Evolutionary conservation across 345 rosid species (phyloP).

Genomic region (Hirschfeldia incana): DNA sequence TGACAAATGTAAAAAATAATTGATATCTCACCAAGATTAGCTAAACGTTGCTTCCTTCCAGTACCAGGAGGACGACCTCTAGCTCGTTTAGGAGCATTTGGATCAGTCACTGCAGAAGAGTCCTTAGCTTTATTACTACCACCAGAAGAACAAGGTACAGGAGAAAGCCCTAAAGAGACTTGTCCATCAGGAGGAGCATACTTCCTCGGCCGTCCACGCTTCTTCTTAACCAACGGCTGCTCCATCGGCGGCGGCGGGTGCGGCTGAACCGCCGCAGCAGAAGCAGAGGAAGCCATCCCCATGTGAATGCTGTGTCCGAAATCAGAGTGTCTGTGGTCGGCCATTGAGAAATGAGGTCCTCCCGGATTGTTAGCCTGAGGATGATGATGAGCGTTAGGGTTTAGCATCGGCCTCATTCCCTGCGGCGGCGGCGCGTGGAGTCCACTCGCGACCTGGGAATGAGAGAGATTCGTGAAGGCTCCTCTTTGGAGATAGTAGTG

Average conservation of each 20-base stretch:
- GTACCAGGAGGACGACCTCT: conserved; percentile 97
- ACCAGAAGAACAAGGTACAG: conserved; percentile 41
- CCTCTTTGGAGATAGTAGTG: conserved; percentile 85
- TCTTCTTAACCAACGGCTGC: conserved; percentile 70
- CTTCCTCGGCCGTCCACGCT: conserved; percentile 96
- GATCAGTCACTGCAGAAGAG: conserved; percentile 52
- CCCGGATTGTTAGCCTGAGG: conserved; percentile 54
- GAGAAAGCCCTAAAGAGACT: conserved; percentile 81
- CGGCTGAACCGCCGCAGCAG: conserved; percentile 10
- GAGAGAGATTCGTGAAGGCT: conserved; percentile 55
- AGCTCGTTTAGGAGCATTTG: conserved; percentile 54
- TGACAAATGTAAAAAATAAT: background rate
- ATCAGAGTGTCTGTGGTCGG: conserved; percentile 56
- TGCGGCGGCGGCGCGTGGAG: conserved; percentile 50
- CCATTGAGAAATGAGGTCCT: conserved; percentile 51
- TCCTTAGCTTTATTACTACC: conserved; percentile 48
- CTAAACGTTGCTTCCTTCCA: conserved; percentile 94
- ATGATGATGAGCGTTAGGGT: conserved; percentile 44
- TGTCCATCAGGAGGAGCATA: conserved; percentile 72
- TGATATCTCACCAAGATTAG: conserved; percentile 68
- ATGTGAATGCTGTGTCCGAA: conserved; percentile 61
- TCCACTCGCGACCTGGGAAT: conserved; percentile 51
- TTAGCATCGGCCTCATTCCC: conserved; percentile 58
- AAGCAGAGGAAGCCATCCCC: conserved; percentile 45
- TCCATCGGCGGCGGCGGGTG: conserved; percentile 36